These are phyloP conservation scores for Knufia petricola DNA, from an alignment of 2,329 filamentous ascomycete species.

Conservation along the genomic window DNA sequence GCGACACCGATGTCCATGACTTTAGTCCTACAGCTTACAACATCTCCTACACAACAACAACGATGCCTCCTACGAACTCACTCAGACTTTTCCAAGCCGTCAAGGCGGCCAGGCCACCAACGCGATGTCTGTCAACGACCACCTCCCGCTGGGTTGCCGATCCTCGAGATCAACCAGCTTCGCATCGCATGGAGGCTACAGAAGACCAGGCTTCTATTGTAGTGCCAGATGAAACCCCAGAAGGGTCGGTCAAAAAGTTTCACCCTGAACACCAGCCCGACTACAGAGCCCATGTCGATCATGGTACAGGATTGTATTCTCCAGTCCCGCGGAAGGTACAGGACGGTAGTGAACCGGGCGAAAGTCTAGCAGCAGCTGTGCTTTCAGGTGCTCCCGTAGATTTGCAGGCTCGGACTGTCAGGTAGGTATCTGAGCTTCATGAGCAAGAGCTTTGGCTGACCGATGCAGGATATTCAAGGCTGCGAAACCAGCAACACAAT, in stretches of 20 bases:
- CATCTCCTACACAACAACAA: constrained; percentile 47
- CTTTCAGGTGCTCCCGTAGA: constrained; percentile 89
- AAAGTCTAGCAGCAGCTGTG: constrained; percentile 68
- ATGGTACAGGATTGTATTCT: constrained; percentile 82
- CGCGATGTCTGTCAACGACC: constrained; percentile 43
- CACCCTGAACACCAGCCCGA: constrained; percentile 62
- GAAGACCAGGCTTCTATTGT: constrained; percentile 37
- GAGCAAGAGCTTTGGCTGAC: constrained; percentile 1
- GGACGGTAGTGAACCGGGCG: constrained; percentile 75
- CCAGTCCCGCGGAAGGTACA: constrained; percentile 82
- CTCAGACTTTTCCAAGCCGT: constrained; percentile 24
- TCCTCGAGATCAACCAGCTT: constrained; percentile 36
- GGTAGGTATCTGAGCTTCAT: constrained; percentile 46
- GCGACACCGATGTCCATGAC: not conserved
- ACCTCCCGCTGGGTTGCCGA: constrained; percentile 30
- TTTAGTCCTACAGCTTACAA: not conserved
- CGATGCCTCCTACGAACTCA: constrained; percentile 47
- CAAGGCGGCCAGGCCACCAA: constrained; percentile 24
- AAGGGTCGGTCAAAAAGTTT: constrained; percentile 42
- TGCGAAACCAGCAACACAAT: constrained; percentile 91
- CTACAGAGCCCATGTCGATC: constrained; percentile 72
- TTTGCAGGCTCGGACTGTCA: constrained; percentile 84
- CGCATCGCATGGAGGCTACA: constrained; percentile 31
- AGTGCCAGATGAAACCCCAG: constrained; percentile 25
- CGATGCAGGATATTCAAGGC: constrained; percentile 74